Percentiles rank a stretch among this genome's conserved stretches.
Evolutionary conservation across 257 asterid species (phyloP).

Genomic region (Echium plantagineum): DNA sequence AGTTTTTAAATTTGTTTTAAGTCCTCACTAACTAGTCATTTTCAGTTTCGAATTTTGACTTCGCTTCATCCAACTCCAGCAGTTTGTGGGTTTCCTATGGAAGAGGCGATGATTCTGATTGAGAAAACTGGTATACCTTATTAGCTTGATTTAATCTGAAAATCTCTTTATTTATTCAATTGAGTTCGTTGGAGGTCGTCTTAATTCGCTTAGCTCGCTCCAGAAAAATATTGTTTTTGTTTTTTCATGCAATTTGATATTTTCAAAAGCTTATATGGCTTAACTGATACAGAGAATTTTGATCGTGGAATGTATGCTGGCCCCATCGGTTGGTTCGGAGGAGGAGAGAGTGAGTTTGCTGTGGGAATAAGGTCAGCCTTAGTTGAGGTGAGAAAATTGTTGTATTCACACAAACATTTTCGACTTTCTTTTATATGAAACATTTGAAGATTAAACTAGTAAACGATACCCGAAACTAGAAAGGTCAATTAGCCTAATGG

Average conservation of each 20-base stretch:
- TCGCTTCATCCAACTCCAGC: constrained; percentile 99
- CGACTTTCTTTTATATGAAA: background rate
- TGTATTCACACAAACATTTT: background rate
- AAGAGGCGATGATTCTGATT: constrained; percentile 73
- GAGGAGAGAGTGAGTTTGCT: constrained; percentile 89
- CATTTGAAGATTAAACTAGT: too few relatives aligned
- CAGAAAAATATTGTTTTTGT: background rate
- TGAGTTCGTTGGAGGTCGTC: background rate
- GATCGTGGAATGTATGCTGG: constrained; percentile 99
- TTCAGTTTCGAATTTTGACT: constrained; percentile 75
- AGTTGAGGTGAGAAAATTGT: constrained; percentile 51
- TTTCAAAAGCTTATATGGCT: background rate
- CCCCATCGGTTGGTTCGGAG: constrained; percentile 98
- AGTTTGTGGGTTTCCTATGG: constrained; percentile 89
- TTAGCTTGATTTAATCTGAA: background rate
- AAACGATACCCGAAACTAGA: background rate
- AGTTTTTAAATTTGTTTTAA: background rate
- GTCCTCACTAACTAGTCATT: constrained; percentile 10
- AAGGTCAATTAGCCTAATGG: background rate
- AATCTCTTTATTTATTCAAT: background rate
- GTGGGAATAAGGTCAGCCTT: constrained; percentile 97
- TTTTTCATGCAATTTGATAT: background rate
- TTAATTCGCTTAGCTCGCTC: background rate
- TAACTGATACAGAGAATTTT: constrained; percentile 55
- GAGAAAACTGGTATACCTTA: constrained; percentile 57